phyloP scores from a whole-genome alignment of 2,329 filamentous ascomycete species.

The Cercospora sp. region DNA sequence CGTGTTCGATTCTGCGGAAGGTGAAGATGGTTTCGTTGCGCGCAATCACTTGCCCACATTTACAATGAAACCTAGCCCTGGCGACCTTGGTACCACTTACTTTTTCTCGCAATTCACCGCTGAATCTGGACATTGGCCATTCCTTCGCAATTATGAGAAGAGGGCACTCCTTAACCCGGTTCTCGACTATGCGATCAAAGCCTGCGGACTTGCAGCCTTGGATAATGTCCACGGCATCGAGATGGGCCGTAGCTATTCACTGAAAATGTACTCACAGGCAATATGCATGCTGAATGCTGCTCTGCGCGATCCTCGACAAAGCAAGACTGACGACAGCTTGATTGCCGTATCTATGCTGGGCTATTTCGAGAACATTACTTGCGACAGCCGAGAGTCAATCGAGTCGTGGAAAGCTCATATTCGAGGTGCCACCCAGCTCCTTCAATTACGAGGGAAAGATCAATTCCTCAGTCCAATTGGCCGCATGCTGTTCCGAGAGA shows the following conservation, averaged over 20 bases:
- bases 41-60: constrained; percentile 8
- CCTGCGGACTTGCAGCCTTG: constrained; percentile 37
- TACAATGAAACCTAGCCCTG: constrained; percentile 23
- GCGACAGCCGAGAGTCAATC: constrained; percentile 35
- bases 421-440: constrained; percentile 39
- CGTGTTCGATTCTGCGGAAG: background rate
- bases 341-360: constrained; percentile 41
- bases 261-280: constrained; percentile 34
- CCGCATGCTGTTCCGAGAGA: constrained; percentile 35
- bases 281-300: constrained; percentile 38
- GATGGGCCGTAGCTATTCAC: constrained; percentile 30
- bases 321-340: constrained; percentile 38
- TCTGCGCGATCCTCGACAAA: constrained; percentile 34
- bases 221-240: constrained; percentile 32
- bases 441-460: constrained; percentile 36
- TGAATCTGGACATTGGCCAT: constrained; percentile 32
- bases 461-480: constrained; percentile 34
- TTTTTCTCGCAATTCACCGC: constrained; percentile 37
- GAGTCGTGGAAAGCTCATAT: constrained; percentile 44
- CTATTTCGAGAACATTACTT: constrained; percentile 41
- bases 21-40: background rate
- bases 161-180: constrained; percentile 28
- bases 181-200: constrained; percentile 34
- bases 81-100: constrained; percentile 35
- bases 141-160: constrained; percentile 25